Conservation (phyloP, 2,329 filamentous ascomycete species). For the Diaporthe capsici region DNA sequence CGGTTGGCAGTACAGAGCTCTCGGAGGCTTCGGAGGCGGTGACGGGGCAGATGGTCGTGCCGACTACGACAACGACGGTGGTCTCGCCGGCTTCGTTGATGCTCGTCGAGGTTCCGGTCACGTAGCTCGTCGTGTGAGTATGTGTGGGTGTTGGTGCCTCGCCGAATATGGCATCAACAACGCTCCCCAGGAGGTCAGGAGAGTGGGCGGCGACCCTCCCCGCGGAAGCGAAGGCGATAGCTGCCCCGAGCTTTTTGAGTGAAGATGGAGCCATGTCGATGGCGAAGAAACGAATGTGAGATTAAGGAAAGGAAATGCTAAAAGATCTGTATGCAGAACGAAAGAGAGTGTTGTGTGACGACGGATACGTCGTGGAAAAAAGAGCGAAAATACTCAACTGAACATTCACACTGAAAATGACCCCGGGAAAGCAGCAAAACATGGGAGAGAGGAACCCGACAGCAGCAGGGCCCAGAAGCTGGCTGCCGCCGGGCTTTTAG, state of each 20-base stretch:
- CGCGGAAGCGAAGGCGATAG: constrained; percentile 36
- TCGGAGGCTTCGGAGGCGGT: constrained; percentile 38
- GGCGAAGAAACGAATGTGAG: constrained; percentile 8
- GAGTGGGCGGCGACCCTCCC: constrained; percentile 35
- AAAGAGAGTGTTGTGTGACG: constrained; percentile 37
- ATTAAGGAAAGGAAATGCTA: constrained; percentile 5
- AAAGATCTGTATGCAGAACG: constrained; percentile 31
- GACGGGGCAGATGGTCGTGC: constrained; percentile 40
- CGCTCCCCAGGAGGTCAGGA: constrained; percentile 32
- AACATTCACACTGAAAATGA: constrained; percentile 30
- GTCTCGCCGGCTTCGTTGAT: constrained; percentile 40
- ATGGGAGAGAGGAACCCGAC: constrained; percentile 17
- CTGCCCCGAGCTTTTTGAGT: constrained; percentile 37
- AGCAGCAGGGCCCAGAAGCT: constrained; percentile 10
- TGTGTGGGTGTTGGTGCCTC: constrained; percentile 29
- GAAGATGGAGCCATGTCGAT: constrained; percentile 37
- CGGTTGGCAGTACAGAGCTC: constrained; percentile 11
- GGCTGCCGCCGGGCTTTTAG: constrained; percentile 37
- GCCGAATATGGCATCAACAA: constrained; percentile 36
- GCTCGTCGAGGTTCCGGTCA: constrained; percentile 25
- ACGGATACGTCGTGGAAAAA: constrained; percentile 32
- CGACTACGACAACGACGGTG: constrained; percentile 36
- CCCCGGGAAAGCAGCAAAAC: constrained; percentile 33
- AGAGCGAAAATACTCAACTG: constrained; percentile 33
- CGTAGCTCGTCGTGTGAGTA: constrained; percentile 37